These are phyloP conservation scores for Talaromyces ruber DNA, from an alignment of 495 filamentous ascomycete species.

Conservation along the genomic window DNA sequence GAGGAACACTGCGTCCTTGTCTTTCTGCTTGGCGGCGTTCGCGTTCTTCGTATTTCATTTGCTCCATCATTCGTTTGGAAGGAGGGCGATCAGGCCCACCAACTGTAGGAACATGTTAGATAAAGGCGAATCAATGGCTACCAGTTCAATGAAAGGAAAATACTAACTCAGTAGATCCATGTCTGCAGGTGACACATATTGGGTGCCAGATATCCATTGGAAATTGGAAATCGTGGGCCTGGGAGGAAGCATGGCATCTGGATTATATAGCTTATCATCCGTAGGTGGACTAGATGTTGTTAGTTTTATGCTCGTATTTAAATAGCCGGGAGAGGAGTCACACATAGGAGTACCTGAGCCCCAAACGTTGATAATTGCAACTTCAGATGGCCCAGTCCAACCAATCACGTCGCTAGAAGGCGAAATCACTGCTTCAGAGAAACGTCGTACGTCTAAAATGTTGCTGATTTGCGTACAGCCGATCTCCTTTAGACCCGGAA, in stretches of 20 bases:
- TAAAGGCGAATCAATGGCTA: constrained; percentile 1
- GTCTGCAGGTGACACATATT: constrained; percentile 82
- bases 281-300: constrained; percentile 32
- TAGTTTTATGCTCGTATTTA: constrained; percentile 22
- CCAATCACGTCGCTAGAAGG: constrained; percentile 71
- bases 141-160: neutral
- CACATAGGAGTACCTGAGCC: constrained; percentile 56
- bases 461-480: constrained; percentile 53
- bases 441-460: constrained; percentile 64
- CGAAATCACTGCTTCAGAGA: constrained; percentile 58
- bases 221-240: constrained; percentile 93
- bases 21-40: constrained; percentile 41
- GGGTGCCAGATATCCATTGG: constrained; percentile 94
- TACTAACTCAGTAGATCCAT: constrained; percentile 69
- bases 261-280: constrained; percentile 71
- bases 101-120: constrained; percentile 30
- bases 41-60: constrained; percentile 50
- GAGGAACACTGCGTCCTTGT: constrained; percentile 21
- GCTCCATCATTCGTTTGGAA: constrained; percentile 65
- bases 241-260: constrained; percentile 58
- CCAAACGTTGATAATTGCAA: constrained; percentile 73
- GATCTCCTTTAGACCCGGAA: constrained; percentile 81
- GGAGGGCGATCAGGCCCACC: constrained; percentile 82
- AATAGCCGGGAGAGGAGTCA: constrained; percentile 7
- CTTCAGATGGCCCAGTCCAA: constrained; percentile 85